Evolutionary conservation across 805 yeast genomes (phyloP), one percentile per base, ranked within the genome.

Genomic region (Allodekkera sacchari): DNA sequence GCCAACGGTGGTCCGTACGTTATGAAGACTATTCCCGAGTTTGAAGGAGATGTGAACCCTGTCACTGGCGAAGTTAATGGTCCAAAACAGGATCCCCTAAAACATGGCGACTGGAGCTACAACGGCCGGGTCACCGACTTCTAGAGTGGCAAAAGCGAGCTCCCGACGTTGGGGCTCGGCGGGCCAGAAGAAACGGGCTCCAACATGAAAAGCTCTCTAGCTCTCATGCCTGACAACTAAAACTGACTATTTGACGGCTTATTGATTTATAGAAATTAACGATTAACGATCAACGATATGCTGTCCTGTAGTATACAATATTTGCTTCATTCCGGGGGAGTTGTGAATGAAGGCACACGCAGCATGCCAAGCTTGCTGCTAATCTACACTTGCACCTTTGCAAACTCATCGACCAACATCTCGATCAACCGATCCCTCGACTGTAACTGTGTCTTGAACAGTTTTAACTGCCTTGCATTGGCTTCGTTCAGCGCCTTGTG

Each of bases 111-210:
- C 47, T 92, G 94, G 74, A 79, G 96, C 7, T 92, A 80, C 56
- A 89, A 92, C 50, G 98, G 98, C 1, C 73, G 97, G 52, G 96
- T 85, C 19, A 89, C 97, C 2, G 98, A 92, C 54, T 92, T 92
- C 50, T 92, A 57, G 52, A 6, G 7, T 11, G 12, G 17, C 7
- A 27, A 18, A 27, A 17, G 7, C 12, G 13, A 27, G 20, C 5
- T 11, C 11, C 13, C 10, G 10, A 22, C 25, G n/a, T n/a, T n/a
- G n/a, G n/a, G n/a, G n/a, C n/a, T n/a, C n/a, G n/a, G n/a, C n/a
- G n/a, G n/a, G n/a, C n/a, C n/a, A n/a, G n/a, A n/a, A n/a, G n/a
- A n/a, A n/a, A n/a, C n/a, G n/a, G n/a, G n/a, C n/a, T n/a, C n/a
- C n/a, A n/a, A n/a, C n/a, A n/a, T n/a, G n/a, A n/a, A n/a, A n/a